Conservation (phyloP, 305 asterid genomes). For the Striga hermonthica region DNA sequence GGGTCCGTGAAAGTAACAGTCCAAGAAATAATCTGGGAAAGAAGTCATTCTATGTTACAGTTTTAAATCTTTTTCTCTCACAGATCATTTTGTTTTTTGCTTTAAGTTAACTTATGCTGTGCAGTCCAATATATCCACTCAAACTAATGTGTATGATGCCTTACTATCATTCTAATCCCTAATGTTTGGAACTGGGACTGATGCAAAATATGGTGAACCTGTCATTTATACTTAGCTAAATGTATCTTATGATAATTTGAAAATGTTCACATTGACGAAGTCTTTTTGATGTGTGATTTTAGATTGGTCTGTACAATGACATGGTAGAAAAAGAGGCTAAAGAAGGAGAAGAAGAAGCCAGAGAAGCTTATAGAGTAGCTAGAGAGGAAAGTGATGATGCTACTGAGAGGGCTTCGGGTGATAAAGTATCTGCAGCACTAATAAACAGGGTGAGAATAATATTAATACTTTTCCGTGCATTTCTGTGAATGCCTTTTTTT, state of each 20-base stretch:
- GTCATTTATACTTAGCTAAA: slow-evolving; percentile 5
- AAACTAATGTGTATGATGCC: background rate
- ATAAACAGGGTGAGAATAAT: slow-evolving; percentile 68
- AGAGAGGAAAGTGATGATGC: slow-evolving; percentile 65
- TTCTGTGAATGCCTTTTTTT: slow-evolving; percentile 6
- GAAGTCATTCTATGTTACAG: background rate
- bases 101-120: background rate
- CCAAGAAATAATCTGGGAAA: slow-evolving; percentile 1
- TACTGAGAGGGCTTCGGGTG: slow-evolving; percentile 61
- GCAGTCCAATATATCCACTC: background rate
- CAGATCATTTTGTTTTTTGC: background rate
- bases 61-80: background rate
- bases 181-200: background rate
- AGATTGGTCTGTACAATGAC: slow-evolving; percentile 84
- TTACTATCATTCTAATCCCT: background rate
- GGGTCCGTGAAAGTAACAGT: background rate
- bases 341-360: slow-evolving; percentile 74
- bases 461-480: slow-evolving; percentile 1
- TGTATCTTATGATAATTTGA: slow-evolving; percentile 19
- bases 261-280: background rate
- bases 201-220: background rate
- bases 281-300: slow-evolving; percentile 34
- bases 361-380: slow-evolving; percentile 83
- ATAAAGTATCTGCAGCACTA: slow-evolving; percentile 84
- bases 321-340: slow-evolving; percentile 82